Evolutionary conservation across 2,329 filamentous ascomycete species (phyloP), one percentile per base, ranked within the genome.

Genomic region (Aspergillus luchuensis): DNA sequence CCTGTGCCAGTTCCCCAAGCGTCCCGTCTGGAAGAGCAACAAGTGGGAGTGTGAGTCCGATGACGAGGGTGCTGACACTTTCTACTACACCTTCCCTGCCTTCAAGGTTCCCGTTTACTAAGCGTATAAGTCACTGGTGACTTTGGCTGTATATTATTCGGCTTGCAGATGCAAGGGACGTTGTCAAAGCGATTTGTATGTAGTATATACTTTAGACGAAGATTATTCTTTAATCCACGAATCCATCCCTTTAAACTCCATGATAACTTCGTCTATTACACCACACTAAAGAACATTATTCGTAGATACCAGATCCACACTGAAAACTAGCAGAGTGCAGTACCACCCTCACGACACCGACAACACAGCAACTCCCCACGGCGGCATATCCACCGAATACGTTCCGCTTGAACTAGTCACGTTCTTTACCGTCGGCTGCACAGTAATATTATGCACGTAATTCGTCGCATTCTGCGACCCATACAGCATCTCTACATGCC

Each of bases 1-100:
- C 66, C 59, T 75, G 21, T 76, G 73, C 59, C 69, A 69, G 62
- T 76, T 70, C 67, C 72, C 73, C 4, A 61, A 63, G 38, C 68
- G 74, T 15, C 73, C 73, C 5, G 51, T 73, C 7, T 75, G 72
- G 73, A 63, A 62, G 54, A 66, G 57, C 13, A 65, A 68, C 15
- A 72, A 48, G 71, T 76, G 23, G 70, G 77, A 47, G 0, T 56
- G 53, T 15, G 53, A 56, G 53, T 33, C 39, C 4, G 53, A 56
- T 7, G 5, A 19, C n/a, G 39, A 56, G 41, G 53, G 53, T 23
- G 53, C 53, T 5, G 53, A 45, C 13, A 56, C 53, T 17, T 56
- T 56, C 53, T 56, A 56, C 53, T 56, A 56, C 53, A 11, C 5
- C 0, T 56, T 56, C 53, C 53, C 53, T 2, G 53, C 53, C 5